phyloP scores from a whole-genome alignment of 192 early-diverging fungal genomes.

The Entomortierella beljakovae region DNA sequence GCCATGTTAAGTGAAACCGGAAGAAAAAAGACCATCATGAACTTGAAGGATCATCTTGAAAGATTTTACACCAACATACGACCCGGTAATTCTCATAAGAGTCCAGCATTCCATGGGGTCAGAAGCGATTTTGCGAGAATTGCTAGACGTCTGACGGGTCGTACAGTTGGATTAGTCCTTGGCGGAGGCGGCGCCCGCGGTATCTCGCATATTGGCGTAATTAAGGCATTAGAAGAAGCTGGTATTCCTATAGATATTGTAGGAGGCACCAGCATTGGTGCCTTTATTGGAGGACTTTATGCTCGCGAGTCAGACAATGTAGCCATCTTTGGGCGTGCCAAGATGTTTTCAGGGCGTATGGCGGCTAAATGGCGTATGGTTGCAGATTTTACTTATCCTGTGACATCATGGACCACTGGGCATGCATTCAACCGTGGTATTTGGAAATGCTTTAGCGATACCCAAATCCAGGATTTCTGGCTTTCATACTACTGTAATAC shows the following conservation, averaged over 20 bases:
- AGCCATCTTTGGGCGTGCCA: conserved; percentile 86
- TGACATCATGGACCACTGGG: conserved; percentile 89
- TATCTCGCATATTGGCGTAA: conserved; percentile 91
- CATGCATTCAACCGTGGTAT: conserved; percentile 97
- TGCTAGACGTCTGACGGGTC: conserved; percentile 91
- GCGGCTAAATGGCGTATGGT: conserved; percentile 88
- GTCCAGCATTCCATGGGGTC: conserved; percentile 48
- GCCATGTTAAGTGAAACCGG: conserved; percentile 55
- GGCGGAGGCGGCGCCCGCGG: conserved; percentile 98
- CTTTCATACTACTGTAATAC: conserved; percentile 95
- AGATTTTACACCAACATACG: conserved; percentile 70
- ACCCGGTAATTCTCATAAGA: conserved; percentile 56
- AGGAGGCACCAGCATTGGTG: conserved; percentile 97
- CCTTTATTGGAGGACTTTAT: conserved; percentile 95
- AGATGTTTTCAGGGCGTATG: conserved; percentile 85
- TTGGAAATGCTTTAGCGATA: conserved; percentile 95
- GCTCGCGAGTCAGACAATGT: conserved; percentile 91
- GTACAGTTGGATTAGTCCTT: conserved; percentile 92
- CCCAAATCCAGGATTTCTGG: conserved; percentile 98
- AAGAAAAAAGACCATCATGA: conserved; percentile 66
- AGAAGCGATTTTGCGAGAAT: conserved; percentile 75
- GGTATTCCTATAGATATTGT: conserved; percentile 98
- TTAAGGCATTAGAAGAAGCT: conserved; percentile 95
- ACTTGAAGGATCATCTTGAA: conserved; percentile 73
- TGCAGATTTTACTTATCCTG: conserved; percentile 95